Evolutionary conservation across 2,329 filamentous ascomycete species (phyloP).

Genomic region (Verticillium nonalfalfae): DNA sequence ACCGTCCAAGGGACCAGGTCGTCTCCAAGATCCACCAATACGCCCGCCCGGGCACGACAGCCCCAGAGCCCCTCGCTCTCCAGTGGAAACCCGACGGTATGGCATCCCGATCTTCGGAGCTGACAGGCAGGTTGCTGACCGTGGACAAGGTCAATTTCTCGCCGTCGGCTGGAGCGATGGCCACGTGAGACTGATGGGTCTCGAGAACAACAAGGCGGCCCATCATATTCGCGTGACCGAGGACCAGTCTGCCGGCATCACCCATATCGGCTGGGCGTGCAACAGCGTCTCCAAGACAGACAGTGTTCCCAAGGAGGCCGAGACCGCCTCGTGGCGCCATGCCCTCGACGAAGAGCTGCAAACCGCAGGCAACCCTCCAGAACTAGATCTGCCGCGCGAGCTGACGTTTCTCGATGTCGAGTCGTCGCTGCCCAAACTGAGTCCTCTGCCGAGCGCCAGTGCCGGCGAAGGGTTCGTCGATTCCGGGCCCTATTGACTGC

Average conservation of each 20-base stretch:
- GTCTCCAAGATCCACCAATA: constrained; percentile 46
- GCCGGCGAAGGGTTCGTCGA: constrained; percentile 54
- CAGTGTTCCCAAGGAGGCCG: constrained; percentile 5
- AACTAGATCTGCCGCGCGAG: constrained; percentile 60
- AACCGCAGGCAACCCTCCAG: constrained; percentile 14
- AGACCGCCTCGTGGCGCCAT: constrained; percentile 19
- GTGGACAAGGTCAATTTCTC: constrained; percentile 58
- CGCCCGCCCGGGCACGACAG: constrained; percentile 29
- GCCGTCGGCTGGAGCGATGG: constrained; percentile 83
- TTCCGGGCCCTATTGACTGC: not conserved
- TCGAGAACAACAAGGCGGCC: constrained; percentile 76
- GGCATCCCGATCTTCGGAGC: constrained; percentile 11
- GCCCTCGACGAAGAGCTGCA: constrained; percentile 19
- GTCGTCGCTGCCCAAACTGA: constrained; percentile 68
- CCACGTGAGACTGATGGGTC: constrained; percentile 66
- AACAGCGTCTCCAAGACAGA: constrained; percentile 29
- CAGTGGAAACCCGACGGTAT: constrained; percentile 65
- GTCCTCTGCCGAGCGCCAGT: constrained; percentile 55
- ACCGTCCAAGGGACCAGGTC: constrained; percentile 68
- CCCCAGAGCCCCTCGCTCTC: constrained; percentile 39
- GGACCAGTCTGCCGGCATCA: constrained; percentile 33
- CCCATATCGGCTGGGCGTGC: constrained; percentile 48
- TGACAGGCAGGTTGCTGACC: not conserved
- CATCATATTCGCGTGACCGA: constrained; percentile 59
- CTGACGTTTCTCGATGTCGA: constrained; percentile 72